A percentile compares a stretch with the other conserved stretches of the same genome.
These are phyloP conservation scores for Berkeleyomyces basicola DNA, from an alignment of 2,329 filamentous ascomycete species.

Conservation along the genomic window DNA sequence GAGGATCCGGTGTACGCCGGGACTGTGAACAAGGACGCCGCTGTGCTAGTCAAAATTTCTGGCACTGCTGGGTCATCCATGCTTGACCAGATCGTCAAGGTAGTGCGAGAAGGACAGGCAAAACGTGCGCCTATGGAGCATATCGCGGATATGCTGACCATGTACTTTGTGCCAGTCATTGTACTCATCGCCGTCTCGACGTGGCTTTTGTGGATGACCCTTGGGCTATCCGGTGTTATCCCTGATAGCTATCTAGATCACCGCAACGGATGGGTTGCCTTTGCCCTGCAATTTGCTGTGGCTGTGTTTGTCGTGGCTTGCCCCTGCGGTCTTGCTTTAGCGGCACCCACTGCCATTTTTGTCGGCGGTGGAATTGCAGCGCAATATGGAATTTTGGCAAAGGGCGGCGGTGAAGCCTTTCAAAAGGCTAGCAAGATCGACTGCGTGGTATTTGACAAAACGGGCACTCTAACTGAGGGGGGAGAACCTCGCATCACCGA, in stretches of 20 bases:
- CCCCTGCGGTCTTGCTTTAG: slow-evolving; percentile 67
- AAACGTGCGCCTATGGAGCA: slow-evolving; percentile 60
- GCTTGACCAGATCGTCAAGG: slow-evolving; percentile 64
- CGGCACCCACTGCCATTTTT: slow-evolving; percentile 74
- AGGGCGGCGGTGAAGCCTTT: slow-evolving; percentile 72
- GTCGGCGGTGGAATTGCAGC: slow-evolving; percentile 69
- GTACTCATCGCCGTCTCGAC: slow-evolving; percentile 52
- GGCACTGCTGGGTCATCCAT: slow-evolving; percentile 52
- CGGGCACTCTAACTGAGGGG: slow-evolving; percentile 60
- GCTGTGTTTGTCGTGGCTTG: slow-evolving; percentile 78
- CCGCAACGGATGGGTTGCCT: slow-evolving; percentile 50
- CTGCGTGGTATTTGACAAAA: slow-evolving; percentile 78
- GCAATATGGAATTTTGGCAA: slow-evolving; percentile 63
- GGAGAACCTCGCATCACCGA: slow-evolving; percentile 56
- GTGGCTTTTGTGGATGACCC: slow-evolving; percentile 53
- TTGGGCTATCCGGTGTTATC: slow-evolving; percentile 43
- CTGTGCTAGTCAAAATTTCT: slow-evolving; percentile 46
- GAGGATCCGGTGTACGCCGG: slow-evolving; percentile 55
- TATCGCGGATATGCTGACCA: slow-evolving; percentile 54
- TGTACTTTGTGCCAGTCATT: slow-evolving; percentile 61
- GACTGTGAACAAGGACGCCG: slow-evolving; percentile 53
- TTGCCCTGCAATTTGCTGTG: slow-evolving; percentile 68
- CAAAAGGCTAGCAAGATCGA: slow-evolving; percentile 66
- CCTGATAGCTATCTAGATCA: slow-evolving; percentile 39
- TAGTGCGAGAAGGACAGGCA: slow-evolving; percentile 62